These are phyloP conservation scores for Mycena vitilis DNA, from an alignment of 768 basidiomycete genomes.

Conservation along the genomic window DNA sequence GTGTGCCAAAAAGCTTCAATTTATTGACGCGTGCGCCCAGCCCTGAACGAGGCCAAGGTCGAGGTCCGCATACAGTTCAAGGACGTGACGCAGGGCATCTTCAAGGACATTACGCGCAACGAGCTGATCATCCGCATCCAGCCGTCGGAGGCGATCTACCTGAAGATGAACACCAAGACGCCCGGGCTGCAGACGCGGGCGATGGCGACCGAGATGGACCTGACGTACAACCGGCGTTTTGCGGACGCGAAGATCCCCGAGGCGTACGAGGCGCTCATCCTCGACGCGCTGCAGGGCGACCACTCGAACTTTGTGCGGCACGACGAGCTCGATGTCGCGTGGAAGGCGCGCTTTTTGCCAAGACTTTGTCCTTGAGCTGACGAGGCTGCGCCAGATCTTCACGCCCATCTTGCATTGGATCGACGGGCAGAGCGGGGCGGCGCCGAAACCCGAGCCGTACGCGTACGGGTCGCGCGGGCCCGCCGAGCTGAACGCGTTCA, in stretches of 20 bases:
- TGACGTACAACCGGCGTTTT: slow-evolving; percentile 97
- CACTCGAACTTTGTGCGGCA: slow-evolving; percentile 99
- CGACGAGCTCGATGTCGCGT: slow-evolving; percentile 96
- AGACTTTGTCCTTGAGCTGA: background rate
- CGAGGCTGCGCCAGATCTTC: slow-evolving; percentile 73
- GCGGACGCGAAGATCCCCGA: slow-evolving; percentile 92
- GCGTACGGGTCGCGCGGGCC: slow-evolving; percentile 96
- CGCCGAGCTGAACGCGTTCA: slow-evolving; percentile 80
- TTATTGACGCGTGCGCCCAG: slow-evolving; percentile 51
- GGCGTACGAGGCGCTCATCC: slow-evolving; percentile 94
- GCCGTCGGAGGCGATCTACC: slow-evolving; percentile 94
- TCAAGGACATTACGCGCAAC: slow-evolving; percentile 90
- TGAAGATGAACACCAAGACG: slow-evolving; percentile 95
- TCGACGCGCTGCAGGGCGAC: slow-evolving; percentile 95
- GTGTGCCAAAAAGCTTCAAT: slow-evolving; percentile 26
- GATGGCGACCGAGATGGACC: slow-evolving; percentile 96
- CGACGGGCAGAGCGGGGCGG: slow-evolving; percentile 75
- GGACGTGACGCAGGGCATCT: slow-evolving; percentile 96
- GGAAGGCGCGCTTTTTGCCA: slow-evolving; percentile 70
- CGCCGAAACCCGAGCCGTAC: slow-evolving; percentile 83
- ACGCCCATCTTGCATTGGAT: slow-evolving; percentile 98
- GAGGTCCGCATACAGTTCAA: slow-evolving; percentile 98
- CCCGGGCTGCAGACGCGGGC: slow-evolving; percentile 92
- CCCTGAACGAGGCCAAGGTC: slow-evolving; percentile 98
- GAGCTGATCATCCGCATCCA: slow-evolving; percentile 98